Evolutionary conservation across 192 early-diverging fungal genomes (phyloP).

Genomic region (Dimargaris xerosporica): DNA sequence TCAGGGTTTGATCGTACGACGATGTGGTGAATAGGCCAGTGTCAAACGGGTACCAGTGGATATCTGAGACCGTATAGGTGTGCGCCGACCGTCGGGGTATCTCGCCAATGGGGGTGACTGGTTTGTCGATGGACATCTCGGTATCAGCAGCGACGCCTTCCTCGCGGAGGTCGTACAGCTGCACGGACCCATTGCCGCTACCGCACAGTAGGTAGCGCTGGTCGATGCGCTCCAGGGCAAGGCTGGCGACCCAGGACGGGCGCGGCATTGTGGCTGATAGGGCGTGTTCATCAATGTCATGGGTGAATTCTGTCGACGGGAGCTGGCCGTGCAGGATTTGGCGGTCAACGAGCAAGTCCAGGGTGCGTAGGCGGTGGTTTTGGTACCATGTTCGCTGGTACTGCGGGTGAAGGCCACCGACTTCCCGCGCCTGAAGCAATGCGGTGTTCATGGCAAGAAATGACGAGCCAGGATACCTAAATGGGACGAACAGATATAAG

Average conservation of each 20-base stretch:
- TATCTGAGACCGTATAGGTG: slow-evolving; percentile 44
- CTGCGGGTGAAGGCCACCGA: background rate
- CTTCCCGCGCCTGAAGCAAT: slow-evolving; percentile 15
- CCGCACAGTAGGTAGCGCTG: slow-evolving; percentile 21
- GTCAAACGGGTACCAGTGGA: slow-evolving; percentile 73
- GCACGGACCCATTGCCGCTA: slow-evolving; percentile 24
- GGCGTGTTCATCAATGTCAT: background rate
- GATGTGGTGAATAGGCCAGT: slow-evolving; percentile 69
- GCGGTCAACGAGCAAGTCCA: background rate
- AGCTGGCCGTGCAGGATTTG: background rate
- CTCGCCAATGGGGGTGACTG: slow-evolving; percentile 15
- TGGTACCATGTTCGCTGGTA: background rate
- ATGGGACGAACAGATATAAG: no score
- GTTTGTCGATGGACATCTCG: background rate
- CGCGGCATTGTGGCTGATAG: no score
- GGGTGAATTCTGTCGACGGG: background rate
- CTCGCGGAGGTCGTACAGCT: slow-evolving; percentile 25
- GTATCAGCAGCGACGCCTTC: background rate
- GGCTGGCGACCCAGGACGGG: slow-evolving; percentile 1
- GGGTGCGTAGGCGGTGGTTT: background rate
- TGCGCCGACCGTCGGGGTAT: slow-evolving; percentile 31
- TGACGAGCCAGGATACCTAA: no score
- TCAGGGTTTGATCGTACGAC: slow-evolving; percentile 60
- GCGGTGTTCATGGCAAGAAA: slow-evolving; percentile 19
- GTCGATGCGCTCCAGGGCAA: slow-evolving; percentile 20